phyloP scores from a whole-genome alignment of 306 rosid species.

The Dryas drummondii region DNA sequence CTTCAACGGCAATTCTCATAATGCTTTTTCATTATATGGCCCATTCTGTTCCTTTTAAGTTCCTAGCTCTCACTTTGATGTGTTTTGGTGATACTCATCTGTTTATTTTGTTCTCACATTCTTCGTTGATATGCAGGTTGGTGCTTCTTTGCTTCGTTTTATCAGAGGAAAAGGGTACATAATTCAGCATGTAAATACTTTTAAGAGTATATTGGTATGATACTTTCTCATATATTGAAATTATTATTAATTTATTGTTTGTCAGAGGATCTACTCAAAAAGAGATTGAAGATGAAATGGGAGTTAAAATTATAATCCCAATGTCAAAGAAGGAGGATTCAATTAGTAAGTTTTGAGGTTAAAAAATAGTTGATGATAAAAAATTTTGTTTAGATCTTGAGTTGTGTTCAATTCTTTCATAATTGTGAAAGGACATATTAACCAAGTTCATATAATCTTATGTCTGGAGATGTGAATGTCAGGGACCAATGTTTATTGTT shows the following conservation, averaged over 20 bases:
- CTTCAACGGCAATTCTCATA: neutral
- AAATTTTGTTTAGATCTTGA: neutral
- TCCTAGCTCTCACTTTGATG: neutral
- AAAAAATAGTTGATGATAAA: neutral
- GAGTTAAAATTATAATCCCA: constrained; percentile 73
- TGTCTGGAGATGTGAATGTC: neutral
- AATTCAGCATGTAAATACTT: constrained; percentile 13
- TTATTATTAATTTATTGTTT: constrained; percentile 9
- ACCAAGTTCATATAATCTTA: neutral
- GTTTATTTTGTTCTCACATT: constrained; percentile 10
- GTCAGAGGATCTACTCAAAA: constrained; percentile 75
- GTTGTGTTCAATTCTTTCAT: neutral
- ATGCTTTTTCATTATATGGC: neutral
- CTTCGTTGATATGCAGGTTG: constrained; percentile 67
- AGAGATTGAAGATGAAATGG: constrained; percentile 69
- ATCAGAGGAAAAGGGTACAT: constrained; percentile 78
- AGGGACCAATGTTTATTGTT: constrained; percentile 12
- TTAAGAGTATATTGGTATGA: constrained; percentile 1
- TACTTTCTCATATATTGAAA: constrained; percentile 24
- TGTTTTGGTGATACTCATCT: constrained; percentile 11
- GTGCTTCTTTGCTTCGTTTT: constrained; percentile 74
- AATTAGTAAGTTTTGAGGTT: constrained; percentile 56
- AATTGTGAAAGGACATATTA: neutral
- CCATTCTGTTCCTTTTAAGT: neutral
- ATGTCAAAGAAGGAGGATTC: constrained; percentile 60